Evolutionary conservation across 2,329 filamentous ascomycete genomes (phyloP).

Genomic region (Phialophora verrucosa): DNA sequence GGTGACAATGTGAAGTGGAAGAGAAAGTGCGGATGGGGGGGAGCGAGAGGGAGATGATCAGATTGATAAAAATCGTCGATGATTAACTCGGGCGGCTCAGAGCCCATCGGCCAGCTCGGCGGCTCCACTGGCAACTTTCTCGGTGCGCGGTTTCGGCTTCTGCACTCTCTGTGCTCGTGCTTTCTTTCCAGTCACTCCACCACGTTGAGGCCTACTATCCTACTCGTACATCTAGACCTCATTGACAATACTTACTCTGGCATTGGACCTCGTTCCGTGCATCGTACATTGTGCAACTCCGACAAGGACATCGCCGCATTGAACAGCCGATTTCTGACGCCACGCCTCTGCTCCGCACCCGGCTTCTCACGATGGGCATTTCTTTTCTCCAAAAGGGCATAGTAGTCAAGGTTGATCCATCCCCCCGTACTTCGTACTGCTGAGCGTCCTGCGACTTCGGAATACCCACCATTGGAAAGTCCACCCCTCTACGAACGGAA

Average conservation of each 20-base stretch:
- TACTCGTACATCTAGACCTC: neutral
- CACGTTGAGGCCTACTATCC: neutral
- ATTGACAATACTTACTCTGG: neutral
- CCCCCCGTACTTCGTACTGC: conserved; percentile 12
- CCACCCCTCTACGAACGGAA: neutral
- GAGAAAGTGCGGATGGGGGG: neutral
- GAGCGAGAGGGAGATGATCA: conserved; percentile 5
- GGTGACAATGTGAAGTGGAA: neutral
- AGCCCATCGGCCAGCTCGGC: neutral
- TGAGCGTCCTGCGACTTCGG: conserved; percentile 17
- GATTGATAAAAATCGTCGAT: conserved; percentile 7
- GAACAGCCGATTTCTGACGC: neutral
- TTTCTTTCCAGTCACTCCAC: neutral
- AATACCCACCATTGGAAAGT: neutral
- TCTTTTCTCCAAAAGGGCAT: conserved; percentile 15
- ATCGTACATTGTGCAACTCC: neutral
- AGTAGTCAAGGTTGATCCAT: neutral
- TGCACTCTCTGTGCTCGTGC: neutral
- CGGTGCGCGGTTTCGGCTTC: neutral
- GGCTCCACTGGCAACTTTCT: neutral
- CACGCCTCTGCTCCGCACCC: conserved; percentile 9
- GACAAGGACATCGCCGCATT: conserved; percentile 1
- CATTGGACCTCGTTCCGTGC: neutral
- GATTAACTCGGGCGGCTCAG: neutral
- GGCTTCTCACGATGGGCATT: conserved; percentile 3